Conservation (phyloP, 805 yeast species). For the Candida manassasensis region DNA sequence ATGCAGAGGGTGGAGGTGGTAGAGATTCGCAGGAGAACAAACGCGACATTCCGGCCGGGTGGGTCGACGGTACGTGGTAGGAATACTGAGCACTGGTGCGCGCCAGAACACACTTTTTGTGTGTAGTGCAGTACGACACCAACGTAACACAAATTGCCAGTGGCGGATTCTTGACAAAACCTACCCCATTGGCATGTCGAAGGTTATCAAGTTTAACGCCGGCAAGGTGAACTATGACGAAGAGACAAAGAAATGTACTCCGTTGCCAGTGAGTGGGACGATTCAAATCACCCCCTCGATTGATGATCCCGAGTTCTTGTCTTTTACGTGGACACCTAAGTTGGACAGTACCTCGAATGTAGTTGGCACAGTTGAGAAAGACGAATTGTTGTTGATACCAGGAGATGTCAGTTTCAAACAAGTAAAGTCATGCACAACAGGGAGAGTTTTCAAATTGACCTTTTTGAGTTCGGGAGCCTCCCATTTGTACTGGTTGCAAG, state of each 20-base stretch:
- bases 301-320: constrained; percentile 69
- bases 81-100: too few species aligned
- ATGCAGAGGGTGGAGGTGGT: too few species aligned
- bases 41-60: too few species aligned
- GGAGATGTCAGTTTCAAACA: constrained; percentile 81
- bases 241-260: constrained; percentile 58
- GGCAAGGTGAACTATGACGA: constrained; percentile 69
- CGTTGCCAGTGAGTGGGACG: constrained; percentile 65
- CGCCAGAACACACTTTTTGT: too few species aligned
- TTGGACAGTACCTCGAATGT: constrained; percentile 27
- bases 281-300: constrained; percentile 56
- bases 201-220: constrained; percentile 61
- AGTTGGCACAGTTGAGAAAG: constrained; percentile 35
- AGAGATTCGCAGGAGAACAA: too few species aligned
- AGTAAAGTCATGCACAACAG: constrained; percentile 64
- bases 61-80: too few species aligned
- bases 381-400: constrained; percentile 70
- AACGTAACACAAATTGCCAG: too few species aligned
- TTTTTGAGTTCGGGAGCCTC: constrained; percentile 61
- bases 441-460: constrained; percentile 68
- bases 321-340: constrained; percentile 71
- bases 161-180: too few species aligned
- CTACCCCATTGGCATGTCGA: constrained; percentile 9
- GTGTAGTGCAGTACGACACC: too few species aligned
- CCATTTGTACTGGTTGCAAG: constrained; percentile 73